Conservation (phyloP, 176 grass and related monocot genomes). For the Ensete ventricosum region DNA sequence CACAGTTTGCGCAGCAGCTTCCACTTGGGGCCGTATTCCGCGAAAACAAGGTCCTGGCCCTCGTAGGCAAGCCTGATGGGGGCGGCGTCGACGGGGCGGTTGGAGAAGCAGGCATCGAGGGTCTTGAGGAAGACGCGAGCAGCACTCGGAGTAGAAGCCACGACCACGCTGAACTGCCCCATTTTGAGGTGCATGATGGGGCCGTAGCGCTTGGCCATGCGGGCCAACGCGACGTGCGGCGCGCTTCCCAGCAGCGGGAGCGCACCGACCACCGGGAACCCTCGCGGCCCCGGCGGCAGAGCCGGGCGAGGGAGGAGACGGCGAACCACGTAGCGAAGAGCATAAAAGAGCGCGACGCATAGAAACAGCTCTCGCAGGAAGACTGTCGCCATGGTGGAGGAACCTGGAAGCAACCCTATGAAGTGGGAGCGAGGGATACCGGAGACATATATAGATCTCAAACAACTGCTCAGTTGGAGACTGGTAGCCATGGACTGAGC, state of each 20-base stretch:
- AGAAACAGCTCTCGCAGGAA: background rate
- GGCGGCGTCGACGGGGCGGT: conserved; percentile 1
- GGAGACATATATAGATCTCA: no score
- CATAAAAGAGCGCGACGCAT: background rate
- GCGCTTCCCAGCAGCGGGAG: conserved; percentile 7
- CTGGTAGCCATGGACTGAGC: no score
- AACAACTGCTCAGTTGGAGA: no score
- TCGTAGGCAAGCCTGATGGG: conserved; percentile 1
- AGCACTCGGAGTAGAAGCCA: conserved; percentile 7
- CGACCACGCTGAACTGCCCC: background rate
- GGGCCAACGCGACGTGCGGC: conserved; percentile 2
- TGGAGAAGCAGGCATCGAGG: conserved; percentile 8
- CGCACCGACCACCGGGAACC: conserved; percentile 9
- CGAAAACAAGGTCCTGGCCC: conserved; percentile 2
- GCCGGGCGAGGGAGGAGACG: background rate
- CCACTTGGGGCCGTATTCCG: conserved; percentile 1
- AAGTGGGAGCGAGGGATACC: no score
- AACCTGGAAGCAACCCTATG: background rate
- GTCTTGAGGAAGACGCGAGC: conserved; percentile 17
- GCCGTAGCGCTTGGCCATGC: conserved; percentile 10
- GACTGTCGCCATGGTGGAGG: background rate
- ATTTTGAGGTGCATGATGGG: conserved; percentile 10
- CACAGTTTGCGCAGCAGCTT: conserved; percentile 10
- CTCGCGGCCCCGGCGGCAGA: background rate
- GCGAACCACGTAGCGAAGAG: background rate